Evolutionary conservation across 306 rosid species (phyloP), one percentile per base, ranked within the genome.

Genomic region (Ceratonia siliqua): DNA sequence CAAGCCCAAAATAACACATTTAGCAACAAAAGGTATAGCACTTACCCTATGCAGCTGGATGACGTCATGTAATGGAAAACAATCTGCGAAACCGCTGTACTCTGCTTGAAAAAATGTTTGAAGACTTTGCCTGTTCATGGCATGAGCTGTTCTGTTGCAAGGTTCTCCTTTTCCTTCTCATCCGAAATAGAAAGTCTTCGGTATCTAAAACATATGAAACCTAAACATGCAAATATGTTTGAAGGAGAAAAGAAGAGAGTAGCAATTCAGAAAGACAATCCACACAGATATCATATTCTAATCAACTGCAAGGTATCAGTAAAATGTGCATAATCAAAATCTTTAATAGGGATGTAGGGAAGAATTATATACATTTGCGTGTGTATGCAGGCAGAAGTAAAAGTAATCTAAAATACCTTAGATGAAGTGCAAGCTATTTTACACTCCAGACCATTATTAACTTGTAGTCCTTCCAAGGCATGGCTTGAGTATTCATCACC

Each of bases 131-230:
- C 85, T 27, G 89, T 67, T 71, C 83, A 56, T 81, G 85, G 81
- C 88, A 82, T 24, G 90, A 75, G 69, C 46, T 55, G 70, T 79
- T 81, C 48, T 32, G 80, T 49, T 68, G 73, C 78, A 65, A 77
- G 74, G 70, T 49, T 82, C 75, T 90, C 83, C 92, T 87, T 82
- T 76, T 83, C 81, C 56, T 84, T 79, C 76, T 85, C 64, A 79
- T 77, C 62, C 93, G 92, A 72, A 89, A 82, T 78, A 95, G 79
- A 72, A 62, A 85, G 89, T 95, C 99, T 69, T 95, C 98, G 3
- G 99, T 95, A 82, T 95, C 99, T 82, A 95, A 87, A 78, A 95
- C 99, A 59, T 95, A 95, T 0, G 98, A 95, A 68, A 95, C 98
- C 99, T 95, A 74, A 76, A 75, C 28, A 68, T n/a, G 79, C 80